A percentile compares a stretch with the other conserved stretches of the same genome.
Conservation (phyloP, 148 eudicot genomes). For the Camellia japonica region DNA sequence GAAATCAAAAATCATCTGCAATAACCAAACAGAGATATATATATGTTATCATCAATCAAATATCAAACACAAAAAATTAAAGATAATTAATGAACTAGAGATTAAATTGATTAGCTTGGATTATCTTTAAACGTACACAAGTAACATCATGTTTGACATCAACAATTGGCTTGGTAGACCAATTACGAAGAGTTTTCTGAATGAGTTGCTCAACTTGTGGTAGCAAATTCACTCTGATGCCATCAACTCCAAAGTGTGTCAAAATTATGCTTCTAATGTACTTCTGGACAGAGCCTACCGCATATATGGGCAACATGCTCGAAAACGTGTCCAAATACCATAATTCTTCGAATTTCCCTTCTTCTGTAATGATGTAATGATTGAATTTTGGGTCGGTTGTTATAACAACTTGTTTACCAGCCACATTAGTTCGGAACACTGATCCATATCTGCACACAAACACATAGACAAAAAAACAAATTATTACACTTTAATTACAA, state of each 20-base stretch:
- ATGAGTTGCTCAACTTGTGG: no score
- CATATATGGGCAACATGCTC: slow-evolving; percentile 8
- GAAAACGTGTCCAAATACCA: slow-evolving; percentile 11
- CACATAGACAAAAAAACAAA: background rate
- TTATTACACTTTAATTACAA: no score
- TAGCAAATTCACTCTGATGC: no score
- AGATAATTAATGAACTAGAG: background rate
- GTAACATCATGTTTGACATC: background rate
- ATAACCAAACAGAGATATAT: background rate
- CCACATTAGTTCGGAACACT: background rate
- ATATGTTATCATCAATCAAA: background rate
- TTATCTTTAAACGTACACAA: background rate
- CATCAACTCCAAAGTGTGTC: no score
- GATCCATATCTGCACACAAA: slow-evolving; percentile 1
- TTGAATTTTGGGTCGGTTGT: no score
- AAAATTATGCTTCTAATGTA: background rate
- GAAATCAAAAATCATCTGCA: background rate
- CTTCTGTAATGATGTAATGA: background rate
- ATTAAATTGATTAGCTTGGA: background rate
- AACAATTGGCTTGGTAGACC: no score
- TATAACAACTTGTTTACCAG: no score
- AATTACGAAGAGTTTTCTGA: no score
- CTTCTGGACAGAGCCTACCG: slow-evolving; percentile 1
- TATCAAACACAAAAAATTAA: background rate
- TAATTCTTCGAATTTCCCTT: background rate